Conservation (phyloP, 2,329 filamentous ascomycete species). For the Hymenoscyphus repandus region DNA sequence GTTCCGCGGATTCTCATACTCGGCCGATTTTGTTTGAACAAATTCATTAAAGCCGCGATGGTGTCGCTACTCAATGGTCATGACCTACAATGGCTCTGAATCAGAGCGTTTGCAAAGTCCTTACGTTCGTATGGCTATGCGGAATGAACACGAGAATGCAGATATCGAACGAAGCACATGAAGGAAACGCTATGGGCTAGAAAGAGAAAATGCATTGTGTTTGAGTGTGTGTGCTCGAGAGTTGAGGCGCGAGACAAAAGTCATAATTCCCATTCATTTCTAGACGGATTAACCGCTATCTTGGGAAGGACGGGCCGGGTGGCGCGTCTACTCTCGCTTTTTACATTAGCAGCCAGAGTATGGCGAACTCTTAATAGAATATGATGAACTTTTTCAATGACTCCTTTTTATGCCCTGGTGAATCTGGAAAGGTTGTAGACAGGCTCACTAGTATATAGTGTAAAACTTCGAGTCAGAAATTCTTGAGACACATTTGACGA, state of each 20-base stretch:
- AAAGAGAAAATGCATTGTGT: background rate
- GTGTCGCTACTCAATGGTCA: no score
- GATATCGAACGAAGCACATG: no score
- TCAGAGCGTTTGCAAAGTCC: no score
- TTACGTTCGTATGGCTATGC: no score
- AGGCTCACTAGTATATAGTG: no score
- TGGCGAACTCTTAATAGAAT: conserved; percentile 23
- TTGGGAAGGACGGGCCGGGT: conserved; percentile 10
- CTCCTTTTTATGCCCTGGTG: no score
- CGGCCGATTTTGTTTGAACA: conserved; percentile 31
- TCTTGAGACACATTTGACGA: no score
- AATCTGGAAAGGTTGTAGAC: no score
- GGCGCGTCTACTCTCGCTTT: conserved; percentile 5
- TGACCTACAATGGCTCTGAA: no score
- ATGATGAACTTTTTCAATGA: conserved; percentile 4
- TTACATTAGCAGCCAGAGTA: conserved; percentile 16
- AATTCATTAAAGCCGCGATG: background rate
- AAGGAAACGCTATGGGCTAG: background rate
- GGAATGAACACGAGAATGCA: no score
- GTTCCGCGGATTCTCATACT: conserved; percentile 96
- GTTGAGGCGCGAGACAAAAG: conserved; percentile 1
- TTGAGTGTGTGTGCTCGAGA: conserved; percentile 1
- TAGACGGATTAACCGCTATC: conserved; percentile 10
- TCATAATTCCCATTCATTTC: conserved; percentile 15
- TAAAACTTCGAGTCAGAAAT: no score